These are phyloP conservation scores for Acmispon strigosus DNA, from an alignment of 306 rosid genomes.

Conservation along the genomic window DNA sequence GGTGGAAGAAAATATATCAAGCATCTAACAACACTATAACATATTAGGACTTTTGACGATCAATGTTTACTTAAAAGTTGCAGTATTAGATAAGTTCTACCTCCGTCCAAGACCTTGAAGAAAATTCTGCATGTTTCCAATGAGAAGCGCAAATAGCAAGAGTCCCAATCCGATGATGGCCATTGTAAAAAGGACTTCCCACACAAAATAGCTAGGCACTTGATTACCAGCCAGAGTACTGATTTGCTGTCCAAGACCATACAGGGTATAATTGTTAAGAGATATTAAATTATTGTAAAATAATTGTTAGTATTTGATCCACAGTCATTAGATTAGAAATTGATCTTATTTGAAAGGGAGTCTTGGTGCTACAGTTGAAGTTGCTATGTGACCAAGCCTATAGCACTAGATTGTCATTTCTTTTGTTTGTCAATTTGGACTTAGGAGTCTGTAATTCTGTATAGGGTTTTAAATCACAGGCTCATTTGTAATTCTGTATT, in stretches of 20 bases:
- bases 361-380: too few relatives aligned
- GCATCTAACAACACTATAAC: background rate
- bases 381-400: too few relatives aligned
- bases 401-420: too few relatives aligned
- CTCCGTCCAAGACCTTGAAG: conserved; percentile 77
- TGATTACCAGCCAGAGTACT: conserved; percentile 77
- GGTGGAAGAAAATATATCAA: background rate
- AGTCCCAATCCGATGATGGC: conserved; percentile 61
- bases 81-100: conserved; percentile 12
- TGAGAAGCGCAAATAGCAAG: conserved; percentile 73
- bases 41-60: background rate
- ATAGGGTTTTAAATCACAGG: background rate
- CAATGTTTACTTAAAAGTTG: background rate
- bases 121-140: conserved; percentile 80
- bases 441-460: too few relatives aligned
- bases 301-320: too few relatives aligned
- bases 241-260: conserved; percentile 58
- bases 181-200: conserved; percentile 78
- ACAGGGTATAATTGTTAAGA: background rate
- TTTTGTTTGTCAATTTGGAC: too few relatives aligned
- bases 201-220: conserved; percentile 53
- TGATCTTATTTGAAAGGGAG: too few relatives aligned
- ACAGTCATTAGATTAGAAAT: too few relatives aligned
- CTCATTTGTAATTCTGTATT: too few relatives aligned
- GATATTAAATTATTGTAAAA: background rate